Conservation (phyloP, 2,329 filamentous ascomycete genomes). For the Exserohilum rostratum region DNA sequence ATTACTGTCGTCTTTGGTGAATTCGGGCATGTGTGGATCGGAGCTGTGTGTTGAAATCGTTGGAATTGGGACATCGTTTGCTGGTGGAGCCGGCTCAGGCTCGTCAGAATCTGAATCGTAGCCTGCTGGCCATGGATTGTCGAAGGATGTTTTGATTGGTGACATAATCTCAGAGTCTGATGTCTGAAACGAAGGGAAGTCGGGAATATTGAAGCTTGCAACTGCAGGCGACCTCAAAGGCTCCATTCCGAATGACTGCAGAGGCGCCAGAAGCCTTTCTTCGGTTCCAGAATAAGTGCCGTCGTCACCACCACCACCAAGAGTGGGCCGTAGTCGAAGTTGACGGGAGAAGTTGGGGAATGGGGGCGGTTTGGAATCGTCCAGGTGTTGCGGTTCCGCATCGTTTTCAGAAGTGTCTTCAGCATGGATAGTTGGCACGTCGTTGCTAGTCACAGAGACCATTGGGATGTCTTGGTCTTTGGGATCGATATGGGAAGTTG, state of each 20-base stretch:
- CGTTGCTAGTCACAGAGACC: slow-evolving; percentile 40
- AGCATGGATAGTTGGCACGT: slow-evolving; percentile 13
- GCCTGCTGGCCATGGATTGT: slow-evolving; percentile 37
- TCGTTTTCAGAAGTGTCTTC: slow-evolving; percentile 15
- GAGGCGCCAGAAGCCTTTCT: slow-evolving; percentile 23
- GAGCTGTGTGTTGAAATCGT: slow-evolving; percentile 33
- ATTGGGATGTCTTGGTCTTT: slow-evolving; percentile 47
- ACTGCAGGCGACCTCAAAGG: slow-evolving; percentile 39
- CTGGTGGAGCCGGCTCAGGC: slow-evolving; percentile 15
- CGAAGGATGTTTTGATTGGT: slow-evolving; percentile 40
- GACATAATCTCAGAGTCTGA: slow-evolving; percentile 32
- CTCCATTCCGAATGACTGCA: slow-evolving; percentile 29
- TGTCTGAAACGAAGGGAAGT: slow-evolving; percentile 22
- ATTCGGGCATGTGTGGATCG: slow-evolving; percentile 26
- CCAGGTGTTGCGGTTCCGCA: slow-evolving; percentile 12
- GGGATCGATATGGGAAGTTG: slow-evolving; percentile 45
- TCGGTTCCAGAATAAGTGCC: slow-evolving; percentile 14
- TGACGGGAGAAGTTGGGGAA: slow-evolving; percentile 50
- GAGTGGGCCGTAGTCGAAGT: slow-evolving; percentile 37
- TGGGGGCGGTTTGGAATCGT: slow-evolving; percentile 23
- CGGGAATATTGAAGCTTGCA: slow-evolving; percentile 18
- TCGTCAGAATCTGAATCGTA: slow-evolving; percentile 27
- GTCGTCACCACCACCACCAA: slow-evolving; percentile 21
- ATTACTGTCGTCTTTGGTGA: slow-evolving; percentile 11
- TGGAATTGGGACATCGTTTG: slow-evolving; percentile 15